A percentile compares a stretch with the other conserved stretches of the same genome.
phyloP scores from a whole-genome alignment of 2,329 filamentous ascomycete species.

The Xylariaceae sp. region DNA sequence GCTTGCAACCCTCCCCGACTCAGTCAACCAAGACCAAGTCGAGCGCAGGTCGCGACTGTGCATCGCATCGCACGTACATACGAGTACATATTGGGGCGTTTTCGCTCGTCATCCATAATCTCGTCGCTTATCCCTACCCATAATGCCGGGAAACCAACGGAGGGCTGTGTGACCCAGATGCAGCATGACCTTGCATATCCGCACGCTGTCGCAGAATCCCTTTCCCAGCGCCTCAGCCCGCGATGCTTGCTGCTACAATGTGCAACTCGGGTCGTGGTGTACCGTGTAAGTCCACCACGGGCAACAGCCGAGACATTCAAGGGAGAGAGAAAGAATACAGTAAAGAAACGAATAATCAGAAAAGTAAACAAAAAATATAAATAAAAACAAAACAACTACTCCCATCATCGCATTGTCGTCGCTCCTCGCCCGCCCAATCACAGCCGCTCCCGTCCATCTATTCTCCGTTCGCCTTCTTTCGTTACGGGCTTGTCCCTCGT shows the following conservation, averaged over 20 bases:
- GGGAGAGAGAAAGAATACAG: too few species aligned
- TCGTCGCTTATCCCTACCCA: conserved; percentile 28
- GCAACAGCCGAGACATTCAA: not conserved
- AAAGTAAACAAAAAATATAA: not conserved
- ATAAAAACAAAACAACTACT: not conserved
- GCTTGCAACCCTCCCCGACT: not conserved
- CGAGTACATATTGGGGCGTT: conserved; percentile 13
- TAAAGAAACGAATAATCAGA: not conserved
- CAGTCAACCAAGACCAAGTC: not conserved
- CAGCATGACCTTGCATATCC: conserved; percentile 26
- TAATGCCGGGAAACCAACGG: conserved; percentile 23
- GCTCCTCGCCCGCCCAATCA: not conserved
- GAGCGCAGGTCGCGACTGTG: not conserved
- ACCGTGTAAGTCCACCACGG: not conserved
- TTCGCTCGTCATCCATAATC: conserved; percentile 18
- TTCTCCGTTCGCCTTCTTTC: not conserved
- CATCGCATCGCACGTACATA: conserved; percentile 12
- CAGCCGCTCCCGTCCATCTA: conserved; percentile 2
- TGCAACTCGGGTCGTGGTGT: not conserved
- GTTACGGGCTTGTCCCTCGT: conserved; percentile 15
- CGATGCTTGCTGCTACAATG: not conserved
- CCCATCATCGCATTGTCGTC: conserved; percentile 5
- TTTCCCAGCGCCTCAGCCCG: conserved; percentile 17
- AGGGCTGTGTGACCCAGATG: conserved; percentile 24
- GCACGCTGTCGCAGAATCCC: conserved; percentile 20